Evolutionary conservation across 306 rosid species (phyloP).

Genomic region (Ceratonia siliqua): DNA sequence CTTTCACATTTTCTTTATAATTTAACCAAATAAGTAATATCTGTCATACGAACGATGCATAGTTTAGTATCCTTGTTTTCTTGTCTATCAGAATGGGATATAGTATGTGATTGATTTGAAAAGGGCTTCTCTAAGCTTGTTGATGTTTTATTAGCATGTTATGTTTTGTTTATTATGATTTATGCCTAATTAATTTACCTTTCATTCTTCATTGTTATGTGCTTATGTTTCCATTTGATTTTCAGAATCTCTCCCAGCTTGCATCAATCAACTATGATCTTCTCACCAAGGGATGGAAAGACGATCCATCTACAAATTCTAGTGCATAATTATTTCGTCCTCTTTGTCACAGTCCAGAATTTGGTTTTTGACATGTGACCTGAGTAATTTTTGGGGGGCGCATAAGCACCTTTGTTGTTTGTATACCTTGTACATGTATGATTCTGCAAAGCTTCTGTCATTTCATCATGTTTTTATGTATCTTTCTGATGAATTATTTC

Average conservation of each 20-base stretch:
- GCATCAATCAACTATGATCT: conserved; percentile 98
- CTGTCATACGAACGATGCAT: conserved; percentile 12
- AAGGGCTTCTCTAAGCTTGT: neutral
- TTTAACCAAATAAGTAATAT: conserved; percentile 1
- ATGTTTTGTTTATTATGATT: neutral
- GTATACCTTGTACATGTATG: conserved; percentile 87
- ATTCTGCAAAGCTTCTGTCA: conserved; percentile 23
- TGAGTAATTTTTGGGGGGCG: conserved; percentile 53
- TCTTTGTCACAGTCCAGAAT: conserved; percentile 34
- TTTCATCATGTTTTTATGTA: neutral
- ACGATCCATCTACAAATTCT: conserved; percentile 64
- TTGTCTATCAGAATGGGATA: neutral
- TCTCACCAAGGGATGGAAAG: conserved; percentile 90
- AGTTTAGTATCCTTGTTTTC: neutral
- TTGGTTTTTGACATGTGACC: conserved; percentile 43
- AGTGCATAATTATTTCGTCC: conserved; percentile 48
- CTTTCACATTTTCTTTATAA: conserved; percentile 9
- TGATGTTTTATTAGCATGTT: neutral
- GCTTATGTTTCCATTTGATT: conserved; percentile 41
- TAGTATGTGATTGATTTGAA: neutral
- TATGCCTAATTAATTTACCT: neutral
- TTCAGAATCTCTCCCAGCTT: conserved; percentile 98
- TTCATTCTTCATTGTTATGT: neutral
- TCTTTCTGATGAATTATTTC: conserved; percentile 35
- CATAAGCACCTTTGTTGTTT: conserved; percentile 45